Conservation (phyloP, 345 rosid species). For the Populus davidiana region DNA sequence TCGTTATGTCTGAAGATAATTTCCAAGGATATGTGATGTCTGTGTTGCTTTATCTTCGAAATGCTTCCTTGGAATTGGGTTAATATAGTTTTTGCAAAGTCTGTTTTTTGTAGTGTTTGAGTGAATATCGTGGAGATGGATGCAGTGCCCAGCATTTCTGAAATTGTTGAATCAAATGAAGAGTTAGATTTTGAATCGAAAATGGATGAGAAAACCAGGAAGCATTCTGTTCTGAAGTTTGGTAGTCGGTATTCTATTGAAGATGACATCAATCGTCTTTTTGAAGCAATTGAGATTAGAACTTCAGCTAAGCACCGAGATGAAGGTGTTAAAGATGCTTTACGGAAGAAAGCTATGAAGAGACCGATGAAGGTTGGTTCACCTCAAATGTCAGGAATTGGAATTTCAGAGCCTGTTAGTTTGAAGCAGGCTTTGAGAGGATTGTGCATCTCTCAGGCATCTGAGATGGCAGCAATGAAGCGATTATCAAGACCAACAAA, state of each 20-base stretch:
- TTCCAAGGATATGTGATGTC: conserved; percentile 17
- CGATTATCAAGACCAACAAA: conserved; percentile 49
- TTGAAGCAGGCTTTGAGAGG: conserved; percentile 86
- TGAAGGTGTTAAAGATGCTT: conserved; percentile 36
- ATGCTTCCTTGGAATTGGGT: conserved; percentile 39
- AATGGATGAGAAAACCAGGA: conserved; percentile 29
- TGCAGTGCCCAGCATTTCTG: conserved; percentile 35
- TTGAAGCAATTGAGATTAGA: conserved; percentile 54
- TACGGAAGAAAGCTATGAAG: conserved; percentile 62
- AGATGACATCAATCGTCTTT: conserved; percentile 70
- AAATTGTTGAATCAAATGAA: conserved; percentile 56
- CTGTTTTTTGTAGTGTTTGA: conserved; percentile 11
- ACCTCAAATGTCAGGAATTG: conserved; percentile 58
- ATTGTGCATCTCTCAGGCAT: conserved; percentile 77
- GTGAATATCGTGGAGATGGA: conserved; percentile 36
- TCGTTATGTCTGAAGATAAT: conserved; percentile 32
- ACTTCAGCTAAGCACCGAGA: conserved; percentile 37
- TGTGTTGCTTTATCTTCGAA: conserved; percentile 13
- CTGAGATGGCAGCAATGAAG: conserved; percentile 84
- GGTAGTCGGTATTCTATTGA: conserved; percentile 55
- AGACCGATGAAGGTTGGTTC: conserved; percentile 63
- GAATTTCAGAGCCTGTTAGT: conserved; percentile 63
- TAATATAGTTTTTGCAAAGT: conserved; percentile 19
- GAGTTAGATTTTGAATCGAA: conserved; percentile 26
- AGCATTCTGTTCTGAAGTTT: conserved; percentile 20